A percentile compares a stretch with the other conserved stretches of the same genome.
phyloP scores from a whole-genome alignment of 306 rosid species.

The Rosa lucieae region DNA sequence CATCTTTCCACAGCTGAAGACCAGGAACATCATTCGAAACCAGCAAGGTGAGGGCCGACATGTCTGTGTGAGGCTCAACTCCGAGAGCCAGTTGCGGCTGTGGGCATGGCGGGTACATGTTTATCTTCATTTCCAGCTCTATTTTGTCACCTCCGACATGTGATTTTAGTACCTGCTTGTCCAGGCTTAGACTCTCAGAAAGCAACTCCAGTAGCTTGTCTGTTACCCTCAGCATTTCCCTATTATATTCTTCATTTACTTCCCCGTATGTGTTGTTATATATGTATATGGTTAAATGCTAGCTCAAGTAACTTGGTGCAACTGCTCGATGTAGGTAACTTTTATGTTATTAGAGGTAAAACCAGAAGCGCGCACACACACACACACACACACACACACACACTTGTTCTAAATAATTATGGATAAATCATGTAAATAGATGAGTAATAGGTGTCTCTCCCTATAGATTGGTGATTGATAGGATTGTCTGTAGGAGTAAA shows the following conservation, averaged over 20 bases:
- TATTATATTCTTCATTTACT: conserved; percentile 47
- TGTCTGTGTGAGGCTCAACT: conserved; percentile 73
- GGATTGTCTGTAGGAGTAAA: no score
- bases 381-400: no score
- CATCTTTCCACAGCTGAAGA: conserved; percentile 54
- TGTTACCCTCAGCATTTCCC: conserved; percentile 40
- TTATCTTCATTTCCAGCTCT: conserved; percentile 66
- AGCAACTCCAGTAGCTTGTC: conserved; percentile 42
- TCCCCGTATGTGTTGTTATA: conserved; percentile 27
- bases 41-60: conserved; percentile 60
- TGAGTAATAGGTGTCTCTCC: no score
- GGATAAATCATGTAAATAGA: no score
- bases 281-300: no score
- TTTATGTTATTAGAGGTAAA: no score
- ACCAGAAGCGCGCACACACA: no score
- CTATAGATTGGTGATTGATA: no score
- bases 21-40: conserved; percentile 61
- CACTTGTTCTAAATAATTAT: no score
- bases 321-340: no score
- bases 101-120: conserved; percentile 76
- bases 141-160: conserved; percentile 45
- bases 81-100: conserved; percentile 64
- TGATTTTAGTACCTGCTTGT: conserved; percentile 33
- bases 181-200: conserved; percentile 54
- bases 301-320: no score